phyloP scores from a whole-genome alignment of 805 yeast species.

The Tanozyma kutaoensis region DNA sequence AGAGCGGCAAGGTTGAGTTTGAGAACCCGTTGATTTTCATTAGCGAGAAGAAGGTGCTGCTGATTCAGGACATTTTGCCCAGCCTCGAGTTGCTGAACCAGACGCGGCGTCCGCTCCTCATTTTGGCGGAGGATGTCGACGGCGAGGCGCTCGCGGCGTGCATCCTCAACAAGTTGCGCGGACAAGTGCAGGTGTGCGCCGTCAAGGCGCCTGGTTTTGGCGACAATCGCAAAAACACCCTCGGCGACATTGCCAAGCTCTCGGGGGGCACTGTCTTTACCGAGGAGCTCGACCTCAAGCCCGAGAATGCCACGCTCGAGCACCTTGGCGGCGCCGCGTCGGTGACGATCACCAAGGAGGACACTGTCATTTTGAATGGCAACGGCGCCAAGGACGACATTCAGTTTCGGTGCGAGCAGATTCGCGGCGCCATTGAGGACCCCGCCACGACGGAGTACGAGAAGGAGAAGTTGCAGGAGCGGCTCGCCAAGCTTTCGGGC shows the following conservation, averaged over 20 bases:
- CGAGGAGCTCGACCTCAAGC: conserved; percentile 90
- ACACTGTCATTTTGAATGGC: conserved; percentile 88
- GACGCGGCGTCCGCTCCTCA: conserved; percentile 82
- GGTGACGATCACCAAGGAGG: conserved; percentile 87
- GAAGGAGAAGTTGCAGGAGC: conserved; percentile 92
- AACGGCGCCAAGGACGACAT: conserved; percentile 76
- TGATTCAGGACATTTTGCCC: conserved; percentile 85
- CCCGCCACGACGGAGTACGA: conserved; percentile 79
- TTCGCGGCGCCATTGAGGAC: conserved; percentile 68
- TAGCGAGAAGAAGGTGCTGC: conserved; percentile 84
- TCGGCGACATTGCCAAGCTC: conserved; percentile 89
- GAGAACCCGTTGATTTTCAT: conserved; percentile 84
- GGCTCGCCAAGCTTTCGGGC: conserved; percentile 92
- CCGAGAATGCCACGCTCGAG: conserved; percentile 85
- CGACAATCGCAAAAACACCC: conserved; percentile 92
- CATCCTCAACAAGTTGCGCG: conserved; percentile 91
- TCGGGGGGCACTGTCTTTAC: conserved; percentile 90
- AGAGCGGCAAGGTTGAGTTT: conserved; percentile 85
- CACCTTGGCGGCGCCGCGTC: conserved; percentile 87
- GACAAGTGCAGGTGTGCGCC: conserved; percentile 94
- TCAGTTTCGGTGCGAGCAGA: conserved; percentile 84
- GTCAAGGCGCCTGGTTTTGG: conserved; percentile 99
- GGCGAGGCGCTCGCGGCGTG: conserved; percentile 99
- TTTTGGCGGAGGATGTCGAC: conserved; percentile 90
- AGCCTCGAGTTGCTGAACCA: conserved; percentile 88